A percentile compares a stretch with the other conserved stretches of the same genome.
These are phyloP conservation scores for Fusarium praegraminearum DNA, from an alignment of 2,329 filamentous ascomycete species.

Conservation along the genomic window DNA sequence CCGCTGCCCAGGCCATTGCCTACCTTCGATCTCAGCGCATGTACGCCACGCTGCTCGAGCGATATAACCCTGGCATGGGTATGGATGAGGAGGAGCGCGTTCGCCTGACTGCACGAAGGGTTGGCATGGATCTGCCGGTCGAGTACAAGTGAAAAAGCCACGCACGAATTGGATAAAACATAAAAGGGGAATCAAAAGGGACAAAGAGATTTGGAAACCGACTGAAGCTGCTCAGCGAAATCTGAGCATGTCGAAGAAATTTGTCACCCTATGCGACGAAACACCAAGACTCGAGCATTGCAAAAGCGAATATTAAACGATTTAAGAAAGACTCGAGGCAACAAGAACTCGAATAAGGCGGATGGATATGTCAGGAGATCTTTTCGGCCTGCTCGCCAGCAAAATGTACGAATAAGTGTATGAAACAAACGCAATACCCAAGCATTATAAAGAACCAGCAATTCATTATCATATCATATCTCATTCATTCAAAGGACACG, in stretches of 20 bases:
- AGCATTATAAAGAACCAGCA: slow-evolving; percentile 12
- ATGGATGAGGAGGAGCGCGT: slow-evolving; percentile 90
- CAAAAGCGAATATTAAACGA: background rate
- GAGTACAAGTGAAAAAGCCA: slow-evolving; percentile 58
- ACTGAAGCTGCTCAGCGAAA: background rate
- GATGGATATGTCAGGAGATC: background rate
- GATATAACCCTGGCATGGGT: slow-evolving; percentile 93
- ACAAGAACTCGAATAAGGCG: background rate
- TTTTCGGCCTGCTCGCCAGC: background rate
- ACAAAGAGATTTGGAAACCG: background rate
- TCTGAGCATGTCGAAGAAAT: background rate
- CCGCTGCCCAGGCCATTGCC: slow-evolving; percentile 79
- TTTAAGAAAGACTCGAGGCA: background rate
- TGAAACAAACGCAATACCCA: slow-evolving; percentile 35
- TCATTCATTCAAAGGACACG: slow-evolving; percentile 28
- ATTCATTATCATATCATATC: slow-evolving; percentile 36
- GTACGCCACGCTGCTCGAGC: slow-evolving; percentile 84
- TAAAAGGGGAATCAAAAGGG: background rate
- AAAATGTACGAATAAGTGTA: slow-evolving; percentile 41
- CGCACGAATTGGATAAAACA: background rate
- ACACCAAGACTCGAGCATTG: background rate
- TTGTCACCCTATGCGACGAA: background rate
- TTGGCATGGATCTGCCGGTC: slow-evolving; percentile 88
- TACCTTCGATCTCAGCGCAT: slow-evolving; percentile 88
- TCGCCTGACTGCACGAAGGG: slow-evolving; percentile 82